Conservation (phyloP, 2,329 filamentous ascomycete genomes). For the Zymoseptoria passerinii region DNA sequence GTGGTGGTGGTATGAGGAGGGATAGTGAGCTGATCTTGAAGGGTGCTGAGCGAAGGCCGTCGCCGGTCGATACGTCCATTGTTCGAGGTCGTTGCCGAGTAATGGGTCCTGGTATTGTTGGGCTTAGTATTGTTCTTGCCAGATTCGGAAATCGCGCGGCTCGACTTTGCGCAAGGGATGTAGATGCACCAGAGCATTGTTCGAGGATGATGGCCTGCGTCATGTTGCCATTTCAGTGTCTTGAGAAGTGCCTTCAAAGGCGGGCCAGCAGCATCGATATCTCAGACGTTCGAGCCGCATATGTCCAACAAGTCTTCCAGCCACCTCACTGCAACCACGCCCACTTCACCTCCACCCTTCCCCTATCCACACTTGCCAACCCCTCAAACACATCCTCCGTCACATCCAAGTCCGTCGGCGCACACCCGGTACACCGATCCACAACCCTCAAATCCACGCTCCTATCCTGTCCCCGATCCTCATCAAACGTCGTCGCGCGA, state of each 20-base stretch:
- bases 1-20: background rate
- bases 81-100: background rate
- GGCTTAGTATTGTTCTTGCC: background rate
- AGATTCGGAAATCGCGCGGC: background rate
- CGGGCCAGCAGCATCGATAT: too few relatives aligned
- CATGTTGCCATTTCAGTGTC: background rate
- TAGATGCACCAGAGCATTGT: background rate
- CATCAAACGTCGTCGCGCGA: conserved; percentile 47
- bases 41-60: too few relatives aligned
- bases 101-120: background rate
- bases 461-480: conserved; percentile 37
- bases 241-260: too few relatives aligned
- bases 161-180: background rate
- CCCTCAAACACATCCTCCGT: conserved; percentile 41
- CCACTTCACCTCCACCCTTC: conserved; percentile 27
- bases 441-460: conserved; percentile 58
- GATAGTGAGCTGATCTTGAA: too few relatives aligned
- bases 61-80: background rate
- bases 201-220: background rate
- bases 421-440: conserved; percentile 54
- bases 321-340: conserved; percentile 21
- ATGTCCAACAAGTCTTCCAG: background rate
- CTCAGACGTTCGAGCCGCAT: background rate
- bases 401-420: conserved; percentile 43
- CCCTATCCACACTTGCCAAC: conserved; percentile 32